Conservation (phyloP, 306 rosid species). For the Delonix regia region DNA sequence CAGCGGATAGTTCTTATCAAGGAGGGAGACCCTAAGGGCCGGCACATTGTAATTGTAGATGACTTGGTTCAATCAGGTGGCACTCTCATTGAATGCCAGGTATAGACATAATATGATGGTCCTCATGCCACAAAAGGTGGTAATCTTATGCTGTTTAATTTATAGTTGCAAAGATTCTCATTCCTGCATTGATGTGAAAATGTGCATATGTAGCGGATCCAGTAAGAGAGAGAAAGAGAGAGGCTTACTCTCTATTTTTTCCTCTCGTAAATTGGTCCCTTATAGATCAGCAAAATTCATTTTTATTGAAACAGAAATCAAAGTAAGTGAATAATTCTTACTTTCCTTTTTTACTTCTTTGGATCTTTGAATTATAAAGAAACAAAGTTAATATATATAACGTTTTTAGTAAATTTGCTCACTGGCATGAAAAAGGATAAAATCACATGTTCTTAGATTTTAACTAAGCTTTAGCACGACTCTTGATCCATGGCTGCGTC, state of each 20-base stretch:
- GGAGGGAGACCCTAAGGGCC: conserved; percentile 89
- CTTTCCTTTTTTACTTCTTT: not conserved
- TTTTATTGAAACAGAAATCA: not conserved
- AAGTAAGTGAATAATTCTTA: not conserved
- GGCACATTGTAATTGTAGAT: conserved; percentile 94
- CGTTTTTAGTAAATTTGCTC: not conserved
- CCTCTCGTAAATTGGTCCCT: too few species aligned
- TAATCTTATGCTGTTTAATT: conserved; percentile 21
- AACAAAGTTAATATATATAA: not conserved
- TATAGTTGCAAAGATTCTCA: not conserved
- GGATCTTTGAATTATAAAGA: not conserved
- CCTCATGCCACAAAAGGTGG: not conserved
- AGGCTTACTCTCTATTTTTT: too few species aligned
- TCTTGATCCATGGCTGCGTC: not conserved
- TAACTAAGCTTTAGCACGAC: not conserved
- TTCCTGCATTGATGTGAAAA: not conserved
- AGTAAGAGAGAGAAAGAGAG: too few species aligned
- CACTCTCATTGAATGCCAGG: conserved; percentile 96
- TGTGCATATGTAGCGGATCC: too few species aligned
- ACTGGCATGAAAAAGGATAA: not conserved
- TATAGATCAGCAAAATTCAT: not conserved
- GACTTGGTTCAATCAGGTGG: conserved; percentile 99
- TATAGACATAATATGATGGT: conserved; percentile 37
- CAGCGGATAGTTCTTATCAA: conserved; percentile 86
- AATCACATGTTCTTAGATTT: not conserved